Base-by-base conservation (phyloP, 2,329 filamentous ascomycete genomes). In the Chaetoscypha palmicola region DNA sequence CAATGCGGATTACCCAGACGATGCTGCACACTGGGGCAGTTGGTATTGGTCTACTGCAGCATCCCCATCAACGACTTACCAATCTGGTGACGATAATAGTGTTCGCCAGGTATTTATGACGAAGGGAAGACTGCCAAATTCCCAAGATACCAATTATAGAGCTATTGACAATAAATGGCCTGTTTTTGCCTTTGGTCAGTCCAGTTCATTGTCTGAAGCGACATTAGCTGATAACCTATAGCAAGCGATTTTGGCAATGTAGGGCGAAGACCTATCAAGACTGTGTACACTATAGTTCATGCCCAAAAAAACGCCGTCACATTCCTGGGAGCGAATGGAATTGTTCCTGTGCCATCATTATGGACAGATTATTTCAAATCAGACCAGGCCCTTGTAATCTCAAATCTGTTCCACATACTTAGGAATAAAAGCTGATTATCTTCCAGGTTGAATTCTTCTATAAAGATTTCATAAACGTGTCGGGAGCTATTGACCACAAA, bases 11-110 rank as follows among this genome's bases (percentile, higher is more conserved):
- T 58, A 55, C 37, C 43, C 56, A 14, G 57, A 59, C 36, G 57
- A 59, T 45, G 67, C 67, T 36, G 82, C 92, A 55, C 80, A 88
- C 66, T 94, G 88, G 88, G 88, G 88, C 2, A 80, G 76, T 38
- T 76, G 90, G 67, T 79, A 86, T 62, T 88, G 89, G 62, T 81
- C 83, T 10, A 88, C 77, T 2, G 75, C 78, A n/a, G 68, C 72
- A 41, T 59, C 71, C 20, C 58, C 64, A 14, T 72, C 71, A 11
- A 67, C 80, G 31, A 78, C 74, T 16, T 85, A 81, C 59, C 79
- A 90, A 61, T 82, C 76, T 43, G 87, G 86, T 14, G 70, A 72
- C 4, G 85, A 88, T 38, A 68, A 66, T 2, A 56, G 68, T 5
- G 72, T 94, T 16, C 77, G 88, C 36, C 70, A 71, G 40, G 70